These are phyloP conservation scores for Jaapia argillacea DNA, from an alignment of 768 basidiomycete genomes.

Conservation along the genomic window DNA sequence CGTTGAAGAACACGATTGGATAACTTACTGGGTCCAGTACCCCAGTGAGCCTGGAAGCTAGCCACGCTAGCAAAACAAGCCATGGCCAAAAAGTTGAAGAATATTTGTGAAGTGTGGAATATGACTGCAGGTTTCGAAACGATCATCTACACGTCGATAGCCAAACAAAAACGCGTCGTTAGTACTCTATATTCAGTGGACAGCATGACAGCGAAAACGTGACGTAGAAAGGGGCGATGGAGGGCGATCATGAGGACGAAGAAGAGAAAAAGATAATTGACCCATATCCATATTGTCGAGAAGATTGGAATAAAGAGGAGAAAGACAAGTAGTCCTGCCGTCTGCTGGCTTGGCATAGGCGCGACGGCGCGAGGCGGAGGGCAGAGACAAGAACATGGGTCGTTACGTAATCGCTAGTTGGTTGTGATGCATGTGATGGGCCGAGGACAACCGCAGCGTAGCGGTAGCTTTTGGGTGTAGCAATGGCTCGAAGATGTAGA, in stretches of 20 bases:
- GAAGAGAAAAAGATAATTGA: constrained; percentile 23
- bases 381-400: constrained; percentile 24
- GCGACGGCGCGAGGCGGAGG: constrained; percentile 10
- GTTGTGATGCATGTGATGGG: too few relatives aligned
- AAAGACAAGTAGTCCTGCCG: constrained; percentile 42
- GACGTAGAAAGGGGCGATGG: constrained; percentile 9
- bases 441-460: neutral
- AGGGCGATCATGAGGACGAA: too few relatives aligned
- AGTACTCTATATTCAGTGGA: constrained; percentile 11
- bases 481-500: constrained; percentile 6
- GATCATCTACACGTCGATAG: constrained; percentile 53
- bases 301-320: constrained; percentile 57
- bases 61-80: constrained; percentile 88
- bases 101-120: constrained; percentile 67
- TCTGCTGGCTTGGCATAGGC: constrained; percentile 19
- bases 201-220: constrained; percentile 3
- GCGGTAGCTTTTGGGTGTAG: constrained; percentile 2
- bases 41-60: constrained; percentile 77
- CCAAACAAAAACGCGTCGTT: constrained; percentile 9
- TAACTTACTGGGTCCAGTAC: constrained; percentile 76
- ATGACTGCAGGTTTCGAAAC: constrained; percentile 77
- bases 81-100: constrained; percentile 92
- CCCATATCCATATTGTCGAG: constrained; percentile 65
- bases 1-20: neutral
- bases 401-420: constrained; percentile 32